Conservation (phyloP, 2,329 filamentous ascomycete genomes). For the Pseudogymnoascus sp. region DNA sequence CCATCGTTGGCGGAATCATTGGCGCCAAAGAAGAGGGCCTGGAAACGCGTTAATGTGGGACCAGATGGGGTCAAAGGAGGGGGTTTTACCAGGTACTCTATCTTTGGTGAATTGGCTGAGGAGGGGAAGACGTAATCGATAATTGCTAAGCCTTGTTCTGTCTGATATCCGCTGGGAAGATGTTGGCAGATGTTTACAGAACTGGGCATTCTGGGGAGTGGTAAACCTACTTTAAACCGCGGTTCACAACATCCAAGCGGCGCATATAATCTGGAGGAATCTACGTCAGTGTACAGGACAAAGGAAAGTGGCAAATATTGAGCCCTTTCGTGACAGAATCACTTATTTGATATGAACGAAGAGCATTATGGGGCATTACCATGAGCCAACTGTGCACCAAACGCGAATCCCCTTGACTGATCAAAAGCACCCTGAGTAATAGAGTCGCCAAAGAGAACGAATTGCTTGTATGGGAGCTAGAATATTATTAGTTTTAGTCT, state of each 20-base stretch:
- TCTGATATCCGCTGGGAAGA: conserved; percentile 61
- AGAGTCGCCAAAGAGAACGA: conserved; percentile 85
- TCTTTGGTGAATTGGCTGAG: conserved; percentile 45
- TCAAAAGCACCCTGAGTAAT: conserved; percentile 64
- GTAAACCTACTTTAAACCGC: conserved; percentile 58
- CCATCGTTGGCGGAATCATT: conserved; percentile 74
- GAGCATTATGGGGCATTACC: conserved; percentile 38
- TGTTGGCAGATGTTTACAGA: not conserved
- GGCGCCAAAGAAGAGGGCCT: conserved; percentile 68
- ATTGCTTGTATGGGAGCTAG: conserved; percentile 36
- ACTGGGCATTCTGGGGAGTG: conserved; percentile 13
- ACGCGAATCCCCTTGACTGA: conserved; percentile 60
- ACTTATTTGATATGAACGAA: not conserved
- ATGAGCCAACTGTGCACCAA: conserved; percentile 59
- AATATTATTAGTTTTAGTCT: not conserved
- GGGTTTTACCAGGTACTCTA: conserved; percentile 56
- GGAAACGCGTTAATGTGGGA: conserved; percentile 13
- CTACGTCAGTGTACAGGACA: not conserved
- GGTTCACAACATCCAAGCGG: conserved; percentile 77
- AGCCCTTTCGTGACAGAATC: not conserved
- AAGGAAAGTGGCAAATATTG: not conserved
- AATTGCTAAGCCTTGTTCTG: conserved; percentile 60
- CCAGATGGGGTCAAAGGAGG: not conserved
- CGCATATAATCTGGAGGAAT: conserved; percentile 57
- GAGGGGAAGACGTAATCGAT: conserved; percentile 64